Evolutionary conservation across 2,329 filamentous ascomycete species (phyloP).

Genomic region (Neophaeococcomyces mojaviensis): DNA sequence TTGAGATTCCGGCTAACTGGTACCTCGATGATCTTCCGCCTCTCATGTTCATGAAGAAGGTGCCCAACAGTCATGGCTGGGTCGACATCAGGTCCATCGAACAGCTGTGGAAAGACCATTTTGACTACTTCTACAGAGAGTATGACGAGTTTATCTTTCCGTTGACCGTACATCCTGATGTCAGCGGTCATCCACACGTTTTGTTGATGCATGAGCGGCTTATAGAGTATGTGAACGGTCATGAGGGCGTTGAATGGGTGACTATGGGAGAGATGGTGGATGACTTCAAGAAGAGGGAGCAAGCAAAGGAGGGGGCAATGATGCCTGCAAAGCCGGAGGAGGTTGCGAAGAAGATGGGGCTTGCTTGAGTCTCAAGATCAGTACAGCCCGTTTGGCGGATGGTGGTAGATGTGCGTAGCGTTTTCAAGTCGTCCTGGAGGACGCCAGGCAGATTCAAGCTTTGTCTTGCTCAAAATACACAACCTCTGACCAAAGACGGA

Average conservation of each 20-base stretch:
- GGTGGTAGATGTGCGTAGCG: no score
- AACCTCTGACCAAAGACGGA: no score
- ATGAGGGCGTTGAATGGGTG: constrained; percentile 43
- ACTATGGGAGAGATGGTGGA: constrained; percentile 63
- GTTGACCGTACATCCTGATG: constrained; percentile 69
- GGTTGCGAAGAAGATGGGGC: constrained; percentile 10
- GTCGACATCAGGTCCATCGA: constrained; percentile 53
- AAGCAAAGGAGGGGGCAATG: constrained; percentile 49
- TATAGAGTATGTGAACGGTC: constrained; percentile 61
- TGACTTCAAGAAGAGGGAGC: constrained; percentile 62
- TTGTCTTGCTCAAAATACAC: no score
- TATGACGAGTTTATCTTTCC: constrained; percentile 72
- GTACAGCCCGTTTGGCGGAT: no score
- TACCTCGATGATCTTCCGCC: constrained; percentile 39
- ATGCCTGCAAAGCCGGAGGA: constrained; percentile 44
- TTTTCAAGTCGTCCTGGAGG: no score
- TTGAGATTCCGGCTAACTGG: constrained; percentile 40
- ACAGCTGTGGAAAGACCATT: constrained; percentile 49
- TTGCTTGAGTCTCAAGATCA: no score
- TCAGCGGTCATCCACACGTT: constrained; percentile 63
- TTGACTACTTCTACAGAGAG: constrained; percentile 65
- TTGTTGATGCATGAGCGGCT: constrained; percentile 66
- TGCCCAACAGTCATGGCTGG: constrained; percentile 49
- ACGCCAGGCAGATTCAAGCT: no score
- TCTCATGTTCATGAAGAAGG: constrained; percentile 41